A percentile compares a stretch with the other conserved stretches of the same genome.
These are phyloP conservation scores for Centaurea solstitialis DNA, from an alignment of 129 eudicot genomes.

Conservation along the genomic window DNA sequence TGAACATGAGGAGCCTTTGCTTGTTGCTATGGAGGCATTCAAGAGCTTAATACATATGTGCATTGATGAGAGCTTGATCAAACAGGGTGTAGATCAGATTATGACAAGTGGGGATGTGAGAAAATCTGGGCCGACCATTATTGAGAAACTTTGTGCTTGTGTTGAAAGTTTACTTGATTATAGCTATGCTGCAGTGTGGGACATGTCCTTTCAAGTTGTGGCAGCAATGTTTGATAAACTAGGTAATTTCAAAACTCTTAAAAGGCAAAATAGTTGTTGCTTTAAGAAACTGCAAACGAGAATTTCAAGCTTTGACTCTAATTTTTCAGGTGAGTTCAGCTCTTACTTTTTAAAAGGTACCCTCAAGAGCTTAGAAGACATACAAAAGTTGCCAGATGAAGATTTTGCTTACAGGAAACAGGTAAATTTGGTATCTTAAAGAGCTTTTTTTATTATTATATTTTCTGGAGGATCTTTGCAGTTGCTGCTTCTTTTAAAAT, in stretches of 20 bases:
- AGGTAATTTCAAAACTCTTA: slow-evolving; percentile 43
- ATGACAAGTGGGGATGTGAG: slow-evolving; percentile 37
- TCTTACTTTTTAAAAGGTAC: slow-evolving; percentile 55
- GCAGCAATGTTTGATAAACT: slow-evolving; percentile 85
- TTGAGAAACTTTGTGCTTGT: slow-evolving; percentile 78
- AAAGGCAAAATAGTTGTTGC: neutral
- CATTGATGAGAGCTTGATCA: slow-evolving; percentile 79
- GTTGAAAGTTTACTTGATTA: slow-evolving; percentile 83
- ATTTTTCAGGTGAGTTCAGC: slow-evolving; percentile 58
- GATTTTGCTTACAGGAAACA: slow-evolving; percentile 81
- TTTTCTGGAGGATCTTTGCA: neutral
- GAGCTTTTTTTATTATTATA: neutral
- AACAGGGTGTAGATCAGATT: slow-evolving; percentile 78
- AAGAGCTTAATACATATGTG: slow-evolving; percentile 73
- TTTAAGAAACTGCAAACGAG: neutral
- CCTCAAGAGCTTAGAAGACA: slow-evolving; percentile 70
- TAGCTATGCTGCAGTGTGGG: slow-evolving; percentile 78
- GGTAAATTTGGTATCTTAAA: slow-evolving; percentile 38
- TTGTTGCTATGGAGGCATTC: slow-evolving; percentile 71
- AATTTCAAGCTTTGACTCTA: neutral
- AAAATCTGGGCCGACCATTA: slow-evolving; percentile 65
- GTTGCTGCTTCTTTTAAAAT: neutral
- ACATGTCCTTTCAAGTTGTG: slow-evolving; percentile 88
- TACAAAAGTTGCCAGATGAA: slow-evolving; percentile 85
- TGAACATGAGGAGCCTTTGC: slow-evolving; percentile 85